phyloP scores from a whole-genome alignment of 2,329 filamentous ascomycete species.

The Cercospora nicotianae region DNA sequence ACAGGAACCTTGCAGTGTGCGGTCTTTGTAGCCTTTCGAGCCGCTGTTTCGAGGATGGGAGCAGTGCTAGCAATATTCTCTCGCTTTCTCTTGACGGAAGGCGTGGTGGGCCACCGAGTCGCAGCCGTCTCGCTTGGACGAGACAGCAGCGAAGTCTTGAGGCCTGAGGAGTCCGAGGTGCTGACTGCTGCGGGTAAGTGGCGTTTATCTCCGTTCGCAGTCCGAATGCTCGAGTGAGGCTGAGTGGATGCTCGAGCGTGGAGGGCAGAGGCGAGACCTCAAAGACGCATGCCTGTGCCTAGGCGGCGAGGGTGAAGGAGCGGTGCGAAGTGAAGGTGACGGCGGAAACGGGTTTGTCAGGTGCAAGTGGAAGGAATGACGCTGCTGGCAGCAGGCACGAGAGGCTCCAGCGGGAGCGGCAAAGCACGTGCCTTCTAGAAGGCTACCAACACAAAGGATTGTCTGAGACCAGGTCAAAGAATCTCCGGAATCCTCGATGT shows the following conservation, averaged over 20 bases:
- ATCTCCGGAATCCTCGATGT: neutral
- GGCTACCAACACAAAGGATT: constrained; percentile 6
- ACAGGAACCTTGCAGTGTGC: constrained; percentile 35
- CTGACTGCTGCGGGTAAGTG: constrained; percentile 15
- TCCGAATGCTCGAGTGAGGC: neutral
- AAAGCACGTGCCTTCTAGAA: constrained; percentile 3
- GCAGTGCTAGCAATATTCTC: constrained; percentile 29
- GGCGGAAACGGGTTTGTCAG: constrained; percentile 10
- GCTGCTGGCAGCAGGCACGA: constrained; percentile 8
- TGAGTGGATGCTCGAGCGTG: neutral
- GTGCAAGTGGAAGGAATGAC: constrained; percentile 5
- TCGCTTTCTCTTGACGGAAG: constrained; percentile 34
- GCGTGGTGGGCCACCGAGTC: constrained; percentile 22
- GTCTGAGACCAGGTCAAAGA: constrained; percentile 5
- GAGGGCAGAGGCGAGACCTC: neutral
- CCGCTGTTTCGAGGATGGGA: constrained; percentile 21
- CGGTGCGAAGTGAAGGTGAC: constrained; percentile 1
- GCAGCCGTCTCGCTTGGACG: constrained; percentile 27
- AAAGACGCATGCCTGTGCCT: neutral
- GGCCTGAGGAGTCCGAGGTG: constrained; percentile 13
- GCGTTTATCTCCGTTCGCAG: constrained; percentile 12
- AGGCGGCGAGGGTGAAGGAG: neutral
- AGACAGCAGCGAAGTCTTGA: constrained; percentile 17
- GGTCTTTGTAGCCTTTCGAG: constrained; percentile 39
- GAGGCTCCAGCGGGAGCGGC: constrained; percentile 7